phyloP scores from a whole-genome alignment of 2,329 filamentous ascomycete species.

The Aaosphaeria pasadenensis region DNA sequence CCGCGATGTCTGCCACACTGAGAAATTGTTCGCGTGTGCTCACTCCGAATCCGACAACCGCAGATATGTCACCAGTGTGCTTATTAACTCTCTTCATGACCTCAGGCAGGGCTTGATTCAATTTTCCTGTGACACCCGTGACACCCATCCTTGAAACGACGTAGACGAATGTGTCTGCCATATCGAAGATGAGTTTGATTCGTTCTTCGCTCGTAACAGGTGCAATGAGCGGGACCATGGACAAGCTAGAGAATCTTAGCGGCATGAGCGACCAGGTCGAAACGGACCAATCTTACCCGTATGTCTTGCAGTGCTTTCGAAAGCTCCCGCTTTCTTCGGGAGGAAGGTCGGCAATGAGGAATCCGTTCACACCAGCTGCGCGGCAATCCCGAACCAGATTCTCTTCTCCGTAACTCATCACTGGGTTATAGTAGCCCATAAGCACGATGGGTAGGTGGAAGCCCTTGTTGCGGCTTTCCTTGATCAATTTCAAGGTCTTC shows the following conservation, averaged over 20 bases:
- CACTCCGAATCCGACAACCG: slow-evolving; percentile 92
- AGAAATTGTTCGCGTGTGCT: slow-evolving; percentile 93
- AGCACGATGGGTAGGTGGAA: slow-evolving; percentile 80
- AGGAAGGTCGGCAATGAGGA: slow-evolving; percentile 93
- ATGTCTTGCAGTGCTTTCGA: slow-evolving; percentile 75
- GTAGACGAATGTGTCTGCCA: slow-evolving; percentile 98
- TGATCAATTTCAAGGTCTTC: slow-evolving; percentile 78
- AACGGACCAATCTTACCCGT: slow-evolving; percentile 55
- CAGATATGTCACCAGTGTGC: slow-evolving; percentile 86
- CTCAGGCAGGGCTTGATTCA: slow-evolving; percentile 78
- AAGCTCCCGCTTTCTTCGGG: slow-evolving; percentile 95
- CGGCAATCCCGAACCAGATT: slow-evolving; percentile 79
- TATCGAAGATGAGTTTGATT: slow-evolving; percentile 93
- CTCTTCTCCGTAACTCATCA: slow-evolving; percentile 93
- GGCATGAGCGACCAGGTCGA: neutral
- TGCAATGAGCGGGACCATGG: slow-evolving; percentile 95
- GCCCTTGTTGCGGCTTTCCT: slow-evolving; percentile 72
- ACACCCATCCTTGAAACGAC: slow-evolving; percentile 97
- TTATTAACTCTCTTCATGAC: slow-evolving; percentile 83
- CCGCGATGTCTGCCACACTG: slow-evolving; percentile 77
- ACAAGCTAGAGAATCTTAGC: slow-evolving; percentile 56
- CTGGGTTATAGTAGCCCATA: slow-evolving; percentile 99
- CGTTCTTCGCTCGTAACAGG: slow-evolving; percentile 87
- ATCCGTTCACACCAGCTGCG: slow-evolving; percentile 84
- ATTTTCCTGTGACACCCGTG: slow-evolving; percentile 79